A percentile compares a stretch with the other conserved stretches of the same genome.
Evolutionary conservation across 805 yeast species (phyloP).

Genomic region (Candida namnaoensis): DNA sequence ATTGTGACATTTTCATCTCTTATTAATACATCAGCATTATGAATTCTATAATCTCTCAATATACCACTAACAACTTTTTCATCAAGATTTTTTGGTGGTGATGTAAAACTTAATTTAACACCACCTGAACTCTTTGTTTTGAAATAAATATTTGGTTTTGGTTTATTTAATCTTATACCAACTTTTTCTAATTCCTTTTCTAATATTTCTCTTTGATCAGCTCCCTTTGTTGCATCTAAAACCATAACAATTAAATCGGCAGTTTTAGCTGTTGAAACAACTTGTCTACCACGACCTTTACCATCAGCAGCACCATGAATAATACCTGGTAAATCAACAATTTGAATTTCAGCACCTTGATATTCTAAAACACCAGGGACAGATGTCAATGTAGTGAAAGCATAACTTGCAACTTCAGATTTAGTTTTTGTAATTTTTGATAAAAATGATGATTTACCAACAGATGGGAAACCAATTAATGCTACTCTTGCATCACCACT

Average conservation of each 20-base stretch:
- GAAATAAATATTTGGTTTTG: conserved; percentile 68
- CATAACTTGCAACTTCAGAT: conserved; percentile 91
- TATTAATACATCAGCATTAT: conserved; percentile 87
- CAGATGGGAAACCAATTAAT: conserved; percentile 94
- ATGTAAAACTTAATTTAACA: conserved; percentile 68
- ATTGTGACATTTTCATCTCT: conserved; percentile 85
- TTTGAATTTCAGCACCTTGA: conserved; percentile 94
- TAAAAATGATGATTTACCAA: conserved; percentile 88
- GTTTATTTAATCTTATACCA: conserved; percentile 83
- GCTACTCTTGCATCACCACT: conserved; percentile 96
- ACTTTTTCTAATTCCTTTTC: conserved; percentile 89
- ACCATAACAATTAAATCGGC: conserved; percentile 91
- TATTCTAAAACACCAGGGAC: conserved; percentile 95
- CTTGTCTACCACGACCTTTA: conserved; percentile 96
- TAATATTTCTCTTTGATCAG: conserved; percentile 77
- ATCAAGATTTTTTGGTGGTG: conserved; percentile 75
- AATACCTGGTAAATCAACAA: conserved; percentile 96
- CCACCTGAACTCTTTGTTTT: conserved; percentile 87
- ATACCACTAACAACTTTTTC: conserved; percentile 73
- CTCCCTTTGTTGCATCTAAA: conserved; percentile 90
- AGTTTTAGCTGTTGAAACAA: conserved; percentile 91
- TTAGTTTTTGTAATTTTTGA: conserved; percentile 88
- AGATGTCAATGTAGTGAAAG: conserved; percentile 92
- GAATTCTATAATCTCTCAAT: conserved; percentile 79
- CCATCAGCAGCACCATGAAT: conserved; percentile 96